Base-by-base conservation (phyloP, 352 stramenopile species). In the Phytophthora kernoviae region DNA sequence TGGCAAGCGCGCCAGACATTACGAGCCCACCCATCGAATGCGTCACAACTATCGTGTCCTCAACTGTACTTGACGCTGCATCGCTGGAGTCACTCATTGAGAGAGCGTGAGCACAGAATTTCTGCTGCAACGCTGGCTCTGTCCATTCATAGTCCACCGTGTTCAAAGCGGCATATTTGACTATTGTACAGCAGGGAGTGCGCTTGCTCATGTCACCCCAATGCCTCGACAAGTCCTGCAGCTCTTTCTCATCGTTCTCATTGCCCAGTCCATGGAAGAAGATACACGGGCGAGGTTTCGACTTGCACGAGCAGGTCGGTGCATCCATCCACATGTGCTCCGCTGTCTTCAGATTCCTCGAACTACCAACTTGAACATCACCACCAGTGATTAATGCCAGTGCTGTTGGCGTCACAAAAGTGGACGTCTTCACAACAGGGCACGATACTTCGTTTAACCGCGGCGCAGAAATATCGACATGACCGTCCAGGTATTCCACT, bases 161-260 rank as follows among this genome's bases (percentile, higher is more conserved):
- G 21, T 63, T 70, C 10, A 70, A 40, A 11, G 62, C 40, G 12
- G 56, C 56, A 32, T 67, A 70, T 26, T 70, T 70, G 14, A 67
- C 45, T 1, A 18, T 40, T 1, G 44, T 54, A 14, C 62, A 70
- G 50, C 62, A 70, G 1, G 56, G 62, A 1, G 62, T 45, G 32
- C 66, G 62, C 0, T 54, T 22, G 18, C 49, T 58, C 56, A 70
- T 63, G 30, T 58, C 62, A 0, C 62, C 62, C 42, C 56, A 39
- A 2, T 66, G 46, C 7, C 52, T 66, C 0, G 62, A 52, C 3
- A 27, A 58, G 39, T 70, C 50, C 20, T 65, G 56, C 0, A 70
- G 45, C 9, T 62, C 62, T 9, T 58, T 45, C 20, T 58, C 32
- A 5, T 70, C 62, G 11, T 66, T 43, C 14, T 21, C 21, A 18